Base-by-base conservation (phyloP, 371 early-diverging fungal species). In the Apophysomyces sp. region DNA sequence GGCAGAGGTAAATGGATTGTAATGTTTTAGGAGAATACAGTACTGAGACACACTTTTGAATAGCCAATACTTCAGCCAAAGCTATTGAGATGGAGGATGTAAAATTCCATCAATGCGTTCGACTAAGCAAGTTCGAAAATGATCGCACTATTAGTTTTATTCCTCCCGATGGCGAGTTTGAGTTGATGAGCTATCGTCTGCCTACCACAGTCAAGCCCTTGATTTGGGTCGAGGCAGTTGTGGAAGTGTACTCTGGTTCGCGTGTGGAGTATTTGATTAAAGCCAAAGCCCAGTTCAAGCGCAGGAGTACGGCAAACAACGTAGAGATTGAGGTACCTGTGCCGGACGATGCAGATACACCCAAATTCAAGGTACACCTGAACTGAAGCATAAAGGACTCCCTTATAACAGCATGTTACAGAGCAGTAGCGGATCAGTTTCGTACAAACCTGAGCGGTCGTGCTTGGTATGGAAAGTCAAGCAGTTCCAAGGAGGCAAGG, bases 41-140 rank as follows among this genome's bases (percentile, higher is more conserved):
- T 12, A 13, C 8, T 26, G 28, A 31, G 40, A 40, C 29, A 21
- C 16, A 24, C 2, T 36, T 30, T 11, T 58, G 13, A 27, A 30
- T 60, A 76, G 76, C 67, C 12, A 66, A 87, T 21, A 83, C 89
- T 4, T 92, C 92, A 69, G 92, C 96, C 58, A 98, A 97, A 72
- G 93, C 98, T 3, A 92, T 99, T 31, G 99, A 99, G 66, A 95
- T 99, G 95, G 99, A 99, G 77, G 99, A 99, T 74, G 95, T 97
- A 68, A 96, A 97, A 67, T 99, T 99, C 83, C 99, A 99, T 77
- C 99, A 98, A 72, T 98, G 99, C 74, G 99, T 98, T 31, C 89
- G 97, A 9, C 79, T 98, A 60, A 93, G 94, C 31, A 86, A 93
- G 65, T 98, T 98, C 67, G 98, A 97, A 67, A 94, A 87, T 61